Evolutionary conservation across 768 basidiomycete genomes (phyloP), one percentile per base, ranked within the genome.

Genomic region (Fistulinella prunicolor): DNA sequence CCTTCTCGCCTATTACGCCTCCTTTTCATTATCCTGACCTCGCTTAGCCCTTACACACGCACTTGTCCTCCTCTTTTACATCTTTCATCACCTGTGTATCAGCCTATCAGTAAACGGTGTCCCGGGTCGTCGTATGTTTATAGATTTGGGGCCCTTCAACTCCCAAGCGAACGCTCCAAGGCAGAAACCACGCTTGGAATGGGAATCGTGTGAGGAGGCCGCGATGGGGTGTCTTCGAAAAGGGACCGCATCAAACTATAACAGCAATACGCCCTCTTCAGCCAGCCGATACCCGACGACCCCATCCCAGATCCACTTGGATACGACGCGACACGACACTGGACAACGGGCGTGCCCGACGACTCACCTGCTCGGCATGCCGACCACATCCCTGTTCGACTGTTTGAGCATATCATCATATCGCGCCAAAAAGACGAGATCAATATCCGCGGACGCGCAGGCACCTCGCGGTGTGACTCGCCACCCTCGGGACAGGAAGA

Each of bases 351-450:
- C 23, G 45, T 48, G 49, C 30, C 28, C 23, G 29, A 51, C 51
- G 39, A 73, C 78, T 75, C 66, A 85, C 86, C 64, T 68, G 50
- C 44, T 86, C 81, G 60, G 76, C 78, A 66, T 89, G 86, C 49
- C 58, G 57, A 9, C 86, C 86, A 53, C 86, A 89, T 42, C 86
- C 86, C 86, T 88, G 71, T 56, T 35, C 32, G 42, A 52, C 30
- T 20, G 1, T 9, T 9, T 58, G 26, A 58, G 47, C 46, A 53
- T 29, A 20, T 28, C 4, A 43, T 28, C 38, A 40, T 23, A 36
- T 21, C 36, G 23, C 30, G 49, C 49, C 38, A 13, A 22, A 50
- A 34, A 54, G 50, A 50, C 55, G 50, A 50, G 46, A 12, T 36
- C 38, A n/a, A 46, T 62, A 14, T 44, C 50, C 60, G 53, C 51